phyloP scores from a whole-genome alignment of 495 filamentous ascomycete species.

The Thozetella sp. region DNA sequence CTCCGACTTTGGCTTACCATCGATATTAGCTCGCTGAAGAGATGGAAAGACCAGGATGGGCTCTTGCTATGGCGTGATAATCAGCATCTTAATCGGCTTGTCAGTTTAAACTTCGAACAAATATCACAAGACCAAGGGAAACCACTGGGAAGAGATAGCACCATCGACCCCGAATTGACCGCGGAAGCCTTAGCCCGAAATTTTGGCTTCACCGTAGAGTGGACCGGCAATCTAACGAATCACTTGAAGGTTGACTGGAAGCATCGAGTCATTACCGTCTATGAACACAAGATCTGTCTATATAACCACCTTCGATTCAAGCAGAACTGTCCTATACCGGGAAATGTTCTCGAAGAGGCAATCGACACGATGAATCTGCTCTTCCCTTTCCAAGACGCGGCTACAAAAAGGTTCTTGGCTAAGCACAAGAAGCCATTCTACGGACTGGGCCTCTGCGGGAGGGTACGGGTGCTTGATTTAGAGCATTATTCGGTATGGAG shows the following conservation, averaged over 20 bases:
- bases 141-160: no score
- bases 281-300: neutral
- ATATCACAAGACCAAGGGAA: no score
- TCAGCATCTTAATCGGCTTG: no score
- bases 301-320: neutral
- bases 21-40: no score
- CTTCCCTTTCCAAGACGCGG: neutral
- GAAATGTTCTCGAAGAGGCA: neutral
- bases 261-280: neutral
- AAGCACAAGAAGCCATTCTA: neutral
- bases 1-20: no score
- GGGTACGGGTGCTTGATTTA: neutral
- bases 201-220: no score
- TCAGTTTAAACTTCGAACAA: no score
- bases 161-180: no score
- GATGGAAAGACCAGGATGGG: no score
- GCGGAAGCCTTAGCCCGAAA: no score
- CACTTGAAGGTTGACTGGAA: neutral
- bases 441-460: neutral
- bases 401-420: neutral
- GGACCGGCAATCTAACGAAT: neutral
- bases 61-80: no score
- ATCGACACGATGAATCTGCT: neutral
- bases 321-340: neutral
- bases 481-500: neutral